Conservation (phyloP, 2,329 filamentous ascomycete genomes). For the Knoxdaviesia capensis region DNA sequence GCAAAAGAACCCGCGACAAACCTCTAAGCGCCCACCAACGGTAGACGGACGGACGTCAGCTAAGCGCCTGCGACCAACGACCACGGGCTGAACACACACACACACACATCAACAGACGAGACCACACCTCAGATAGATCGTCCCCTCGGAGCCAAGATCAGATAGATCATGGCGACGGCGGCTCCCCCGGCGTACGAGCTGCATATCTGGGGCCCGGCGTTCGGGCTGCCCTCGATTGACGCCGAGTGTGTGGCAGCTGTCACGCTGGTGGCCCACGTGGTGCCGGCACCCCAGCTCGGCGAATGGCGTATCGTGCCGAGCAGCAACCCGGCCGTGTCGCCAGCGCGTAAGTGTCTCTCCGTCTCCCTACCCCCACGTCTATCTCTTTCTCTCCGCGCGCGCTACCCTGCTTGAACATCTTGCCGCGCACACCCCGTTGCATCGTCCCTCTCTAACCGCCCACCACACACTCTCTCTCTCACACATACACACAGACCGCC, state of each 20-base stretch:
- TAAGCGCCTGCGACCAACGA: too few relatives aligned
- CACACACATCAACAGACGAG: too few relatives aligned
- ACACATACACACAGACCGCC: constrained; percentile 19
- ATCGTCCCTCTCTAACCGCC: not conserved
- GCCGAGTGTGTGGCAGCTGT: constrained; percentile 74
- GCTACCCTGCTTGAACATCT: too few relatives aligned
- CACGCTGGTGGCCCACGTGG: constrained; percentile 41
- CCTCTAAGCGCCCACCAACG: too few relatives aligned
- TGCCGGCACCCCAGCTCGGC: constrained; percentile 1
- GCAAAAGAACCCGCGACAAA: too few relatives aligned
- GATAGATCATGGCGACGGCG: not conserved
- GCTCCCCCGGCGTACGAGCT: constrained; percentile 28
- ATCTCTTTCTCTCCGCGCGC: constrained; percentile 1
- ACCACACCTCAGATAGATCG: too few relatives aligned
- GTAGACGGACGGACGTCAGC: too few relatives aligned
- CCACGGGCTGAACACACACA: too few relatives aligned
- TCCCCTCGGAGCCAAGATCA: too few relatives aligned
- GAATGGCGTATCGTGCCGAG: constrained; percentile 51
- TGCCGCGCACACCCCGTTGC: not conserved
- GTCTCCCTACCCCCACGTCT: not conserved
- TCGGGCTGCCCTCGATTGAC: constrained; percentile 77
- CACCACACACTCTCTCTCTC: constrained; percentile 1
- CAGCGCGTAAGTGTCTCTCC: constrained; percentile 38
- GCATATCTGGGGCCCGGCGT: constrained; percentile 79
- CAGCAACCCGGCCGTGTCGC: constrained; percentile 51